These are phyloP conservation scores for Massariosphaeria phaeospora DNA, from an alignment of 495 filamentous ascomycete genomes.

Conservation along the genomic window DNA sequence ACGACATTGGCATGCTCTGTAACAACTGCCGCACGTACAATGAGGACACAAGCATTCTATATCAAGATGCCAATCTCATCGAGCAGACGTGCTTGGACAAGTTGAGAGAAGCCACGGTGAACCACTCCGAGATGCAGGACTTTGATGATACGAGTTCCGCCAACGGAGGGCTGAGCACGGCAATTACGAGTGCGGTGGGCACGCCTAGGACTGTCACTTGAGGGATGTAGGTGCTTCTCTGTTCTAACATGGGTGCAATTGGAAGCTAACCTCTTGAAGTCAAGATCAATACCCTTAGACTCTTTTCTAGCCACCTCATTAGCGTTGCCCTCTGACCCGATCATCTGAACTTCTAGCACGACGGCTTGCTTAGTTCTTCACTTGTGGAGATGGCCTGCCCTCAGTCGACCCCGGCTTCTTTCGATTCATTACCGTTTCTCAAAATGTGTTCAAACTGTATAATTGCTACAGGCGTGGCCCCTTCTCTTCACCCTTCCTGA, in stretches of 20 bases:
- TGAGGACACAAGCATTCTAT: conserved; percentile 86
- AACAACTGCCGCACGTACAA: conserved; percentile 92
- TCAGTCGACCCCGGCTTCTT: too few relatives aligned
- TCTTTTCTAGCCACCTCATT: too few relatives aligned
- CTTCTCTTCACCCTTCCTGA: too few relatives aligned
- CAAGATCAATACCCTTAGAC: conserved; percentile 9
- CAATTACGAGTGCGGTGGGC: conserved; percentile 56
- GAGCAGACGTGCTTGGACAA: conserved; percentile 57
- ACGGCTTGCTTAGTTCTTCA: too few relatives aligned
- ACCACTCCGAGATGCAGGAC: conserved; percentile 67
- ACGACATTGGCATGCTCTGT: conserved; percentile 77
- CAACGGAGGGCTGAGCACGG: conserved; percentile 62
- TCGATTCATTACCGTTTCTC: too few relatives aligned
- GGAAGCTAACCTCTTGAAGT: background rate
- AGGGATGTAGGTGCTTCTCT: conserved; percentile 1
- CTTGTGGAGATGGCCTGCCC: too few relatives aligned
- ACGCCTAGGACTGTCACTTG: conserved; percentile 57
- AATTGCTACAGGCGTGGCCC: too few relatives aligned
- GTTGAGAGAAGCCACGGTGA: conserved; percentile 63
- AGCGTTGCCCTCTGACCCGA: background rate
- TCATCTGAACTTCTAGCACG: conserved; percentile 11
- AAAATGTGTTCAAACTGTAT: too few relatives aligned
- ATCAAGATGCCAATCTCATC: conserved; percentile 86
- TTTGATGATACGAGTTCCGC: conserved; percentile 55
- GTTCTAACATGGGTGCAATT: background rate